Base-by-base conservation (phyloP, 352 stramenopile species). In the Phytophthora foliorum region DNA sequence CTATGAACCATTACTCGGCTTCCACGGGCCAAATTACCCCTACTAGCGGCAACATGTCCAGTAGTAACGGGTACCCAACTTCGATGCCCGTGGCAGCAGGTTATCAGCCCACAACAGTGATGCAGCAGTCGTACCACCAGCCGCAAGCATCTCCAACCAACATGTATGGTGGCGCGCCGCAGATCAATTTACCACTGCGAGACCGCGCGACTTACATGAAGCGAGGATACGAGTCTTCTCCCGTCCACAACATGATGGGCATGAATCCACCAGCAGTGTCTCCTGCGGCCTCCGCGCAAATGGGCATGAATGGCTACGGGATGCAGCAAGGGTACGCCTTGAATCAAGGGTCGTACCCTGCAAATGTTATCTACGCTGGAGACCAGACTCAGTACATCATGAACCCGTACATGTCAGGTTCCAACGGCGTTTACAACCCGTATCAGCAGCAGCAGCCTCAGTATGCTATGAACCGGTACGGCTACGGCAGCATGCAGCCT, bases 131-230 rank as follows among this genome's bases (percentile, higher is more conserved):
- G 42, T 86, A 80, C 39, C 63, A 69, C 31, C 79, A 81, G 31
- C 69, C 69, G n/a, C 76, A 87, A 52, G 63, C 58, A 32, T 80
- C 77, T 21, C 64, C 64, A 39, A 65, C 62, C 59, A 80, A 74
- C 38, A 71, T 84, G 62, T 76, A 82, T 54, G 41, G 45, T 49
- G 50, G 48, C 17, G 46, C 53, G 17, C 58, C 78, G 9, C 82
- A 90, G 50, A 89, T 92, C 45, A 88, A 90, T 48, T 42, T 90
- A 27, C 80, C 84, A 45, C 69, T 92, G 39, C 80, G 84, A 16
- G 77, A 92, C 49, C 80, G 80, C 22, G 76, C 74, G 27, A 85
- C 75, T 46, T 77, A 89, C 54, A 76, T 87, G 62, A 87, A 84
- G 58, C 76, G 77, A 45, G 66, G 65, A 39, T 88, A 78, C 29